Evolutionary conservation across 2,329 filamentous ascomycete genomes (phyloP).

Genomic region (Claviceps capensis): DNA sequence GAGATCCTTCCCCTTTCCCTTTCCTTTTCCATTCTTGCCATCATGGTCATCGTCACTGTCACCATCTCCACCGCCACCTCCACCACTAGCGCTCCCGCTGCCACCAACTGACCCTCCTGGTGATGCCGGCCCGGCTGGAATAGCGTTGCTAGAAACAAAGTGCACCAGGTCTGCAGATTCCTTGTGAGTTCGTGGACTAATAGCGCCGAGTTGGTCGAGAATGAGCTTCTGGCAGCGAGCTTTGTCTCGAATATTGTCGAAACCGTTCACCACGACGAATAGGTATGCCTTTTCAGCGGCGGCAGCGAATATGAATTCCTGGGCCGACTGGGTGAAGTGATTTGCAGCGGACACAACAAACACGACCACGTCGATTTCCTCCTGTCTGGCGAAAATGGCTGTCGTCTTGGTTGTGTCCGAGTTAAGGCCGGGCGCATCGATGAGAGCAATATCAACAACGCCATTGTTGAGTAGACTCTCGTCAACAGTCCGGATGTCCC

Average conservation of each 20-base stretch:
- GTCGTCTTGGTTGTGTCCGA: slow-evolving; percentile 95
- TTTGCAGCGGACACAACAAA: slow-evolving; percentile 97
- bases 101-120: slow-evolving; percentile 40
- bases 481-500: slow-evolving; percentile 76
- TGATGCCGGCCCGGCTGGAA: slow-evolving; percentile 55
- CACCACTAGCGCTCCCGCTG: slow-evolving; percentile 39
- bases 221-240: slow-evolving; percentile 85
- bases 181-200: slow-evolving; percentile 90
- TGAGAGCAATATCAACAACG: slow-evolving; percentile 93
- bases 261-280: slow-evolving; percentile 97
- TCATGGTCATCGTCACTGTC: slow-evolving; percentile 44
- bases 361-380: slow-evolving; percentile 97
- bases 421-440: slow-evolving; percentile 91
- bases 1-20: slow-evolving; percentile 73
- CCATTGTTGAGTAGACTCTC: slow-evolving; percentile 94
- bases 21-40: slow-evolving; percentile 52
- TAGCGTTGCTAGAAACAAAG: slow-evolving; percentile 93
- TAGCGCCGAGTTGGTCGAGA: slow-evolving; percentile 68
- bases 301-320: slow-evolving; percentile 92
- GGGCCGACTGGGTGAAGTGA: slow-evolving; percentile 94
- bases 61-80: slow-evolving; percentile 43
- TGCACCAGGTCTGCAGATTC: slow-evolving; percentile 88
- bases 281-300: slow-evolving; percentile 96
- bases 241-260: slow-evolving; percentile 87
- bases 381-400: slow-evolving; percentile 89